These are phyloP conservation scores for Neurospora sp. DNA, from an alignment of 495 filamentous ascomycete genomes.

Conservation along the genomic window DNA sequence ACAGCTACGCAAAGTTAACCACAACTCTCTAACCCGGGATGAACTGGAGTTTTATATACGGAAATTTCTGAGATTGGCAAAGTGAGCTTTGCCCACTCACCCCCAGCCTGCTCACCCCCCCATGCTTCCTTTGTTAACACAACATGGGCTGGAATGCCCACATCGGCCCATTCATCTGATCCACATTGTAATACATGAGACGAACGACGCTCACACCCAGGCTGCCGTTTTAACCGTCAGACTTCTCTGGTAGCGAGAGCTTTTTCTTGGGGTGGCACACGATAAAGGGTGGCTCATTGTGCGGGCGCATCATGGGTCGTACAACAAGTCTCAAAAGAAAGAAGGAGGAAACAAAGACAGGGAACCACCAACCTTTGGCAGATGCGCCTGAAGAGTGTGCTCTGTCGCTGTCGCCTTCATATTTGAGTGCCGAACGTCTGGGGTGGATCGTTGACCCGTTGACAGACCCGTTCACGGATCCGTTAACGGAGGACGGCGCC, in stretches of 20 bases:
- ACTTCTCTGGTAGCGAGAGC: background rate
- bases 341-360: background rate
- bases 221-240: background rate
- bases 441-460: constrained; percentile 12
- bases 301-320: background rate
- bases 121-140: background rate
- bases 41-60: background rate
- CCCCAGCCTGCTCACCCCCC: background rate
- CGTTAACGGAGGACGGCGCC: constrained; percentile 11
- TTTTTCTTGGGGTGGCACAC: background rate
- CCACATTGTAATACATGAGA: background rate
- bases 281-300: background rate
- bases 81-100: constrained; percentile 3
- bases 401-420: constrained; percentile 30
- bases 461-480: background rate
- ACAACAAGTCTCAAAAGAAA: background rate
- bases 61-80: background rate
- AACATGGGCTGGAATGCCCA: background rate
- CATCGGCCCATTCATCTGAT: background rate
- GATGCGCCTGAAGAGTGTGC: constrained; percentile 23
- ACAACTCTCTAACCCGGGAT: background rate
- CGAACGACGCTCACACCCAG: background rate
- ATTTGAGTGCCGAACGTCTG: constrained; percentile 34
- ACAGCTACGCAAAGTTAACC: constrained; percentile 29
- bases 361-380: constrained; percentile 28